Percentiles rank a stretch among this genome's conserved stretches.
phyloP scores from a whole-genome alignment of 2,329 filamentous ascomycete species.

The Aspergillus niger region DNA sequence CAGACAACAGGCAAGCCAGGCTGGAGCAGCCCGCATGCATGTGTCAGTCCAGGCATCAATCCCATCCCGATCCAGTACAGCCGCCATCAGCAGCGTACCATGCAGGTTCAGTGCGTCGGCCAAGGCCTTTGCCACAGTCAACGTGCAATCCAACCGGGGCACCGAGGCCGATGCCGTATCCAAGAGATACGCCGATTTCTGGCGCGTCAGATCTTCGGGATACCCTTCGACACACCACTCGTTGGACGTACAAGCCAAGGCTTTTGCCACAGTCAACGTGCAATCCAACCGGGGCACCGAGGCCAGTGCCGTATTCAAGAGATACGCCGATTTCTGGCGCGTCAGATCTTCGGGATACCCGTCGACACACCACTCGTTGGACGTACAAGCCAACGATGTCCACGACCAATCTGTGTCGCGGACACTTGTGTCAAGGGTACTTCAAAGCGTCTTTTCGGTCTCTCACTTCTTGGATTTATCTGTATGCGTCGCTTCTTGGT shows the following conservation, averaged over 20 bases:
- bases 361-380: not conserved
- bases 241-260: not conserved
- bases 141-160: not conserved
- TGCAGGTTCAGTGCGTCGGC: no score
- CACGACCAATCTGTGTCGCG: not conserved
- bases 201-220: no score
- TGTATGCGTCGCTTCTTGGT: constrained; percentile 15
- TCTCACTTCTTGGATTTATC: constrained; percentile 15
- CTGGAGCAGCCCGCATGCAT: not conserved
- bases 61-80: not conserved
- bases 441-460: constrained; percentile 6
- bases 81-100: not conserved
- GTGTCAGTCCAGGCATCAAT: not conserved
- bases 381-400: not conserved
- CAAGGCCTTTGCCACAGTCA: not conserved
- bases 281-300: not conserved
- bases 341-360: not conserved
- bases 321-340: no score
- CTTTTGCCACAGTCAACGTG: not conserved
- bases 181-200: no score
- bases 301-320: no score
- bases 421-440: not conserved
- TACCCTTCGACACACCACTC: not conserved
- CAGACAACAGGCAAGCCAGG: not conserved
- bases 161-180: no score